Evolutionary conservation across 1,139 yeast genomes (phyloP).

Genomic region (Meyerozyma elateridarum): DNA sequence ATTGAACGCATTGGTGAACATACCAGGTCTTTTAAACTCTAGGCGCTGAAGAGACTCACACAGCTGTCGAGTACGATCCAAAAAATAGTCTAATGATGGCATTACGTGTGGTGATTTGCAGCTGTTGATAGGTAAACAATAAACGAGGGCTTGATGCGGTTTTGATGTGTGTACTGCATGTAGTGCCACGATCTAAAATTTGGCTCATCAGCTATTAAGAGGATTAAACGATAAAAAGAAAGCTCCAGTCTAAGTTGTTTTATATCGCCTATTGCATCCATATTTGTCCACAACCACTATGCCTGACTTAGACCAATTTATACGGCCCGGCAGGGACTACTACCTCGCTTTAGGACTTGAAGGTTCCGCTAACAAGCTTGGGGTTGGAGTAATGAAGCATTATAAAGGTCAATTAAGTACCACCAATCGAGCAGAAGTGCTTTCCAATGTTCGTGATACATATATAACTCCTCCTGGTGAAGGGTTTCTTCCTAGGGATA

Average conservation of each 20-base stretch:
- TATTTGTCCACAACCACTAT: slow-evolving; percentile 11
- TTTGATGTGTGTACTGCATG: slow-evolving; percentile 1
- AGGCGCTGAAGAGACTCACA: slow-evolving; percentile 10
- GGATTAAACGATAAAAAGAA: no score
- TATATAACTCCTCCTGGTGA: slow-evolving; percentile 97
- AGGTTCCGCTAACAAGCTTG: slow-evolving; percentile 95
- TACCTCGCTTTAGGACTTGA: slow-evolving; percentile 85
- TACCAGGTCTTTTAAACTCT: slow-evolving; percentile 10
- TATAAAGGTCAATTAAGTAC: slow-evolving; percentile 45
- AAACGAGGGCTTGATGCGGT: slow-evolving; percentile 9
- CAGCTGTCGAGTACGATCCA: slow-evolving; percentile 22
- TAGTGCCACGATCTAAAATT: background rate
- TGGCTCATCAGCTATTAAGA: background rate
- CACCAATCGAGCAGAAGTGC: slow-evolving; percentile 63
- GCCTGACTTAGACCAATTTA: slow-evolving; percentile 36
- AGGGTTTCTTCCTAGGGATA: slow-evolving; percentile 92
- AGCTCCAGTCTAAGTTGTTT: no score
- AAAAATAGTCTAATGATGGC: slow-evolving; percentile 22
- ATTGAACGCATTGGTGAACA: slow-evolving; percentile 14
- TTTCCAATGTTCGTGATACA: slow-evolving; percentile 89
- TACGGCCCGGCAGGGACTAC: slow-evolving; percentile 40
- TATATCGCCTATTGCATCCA: background rate
- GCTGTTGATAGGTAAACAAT: no score
- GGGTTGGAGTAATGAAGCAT: slow-evolving; percentile 88
- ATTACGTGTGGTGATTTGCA: no score